These are phyloP conservation scores for Bothriochloa decipiens DNA, from an alignment of 176 grass and related monocot genomes.

Conservation along the genomic window DNA sequence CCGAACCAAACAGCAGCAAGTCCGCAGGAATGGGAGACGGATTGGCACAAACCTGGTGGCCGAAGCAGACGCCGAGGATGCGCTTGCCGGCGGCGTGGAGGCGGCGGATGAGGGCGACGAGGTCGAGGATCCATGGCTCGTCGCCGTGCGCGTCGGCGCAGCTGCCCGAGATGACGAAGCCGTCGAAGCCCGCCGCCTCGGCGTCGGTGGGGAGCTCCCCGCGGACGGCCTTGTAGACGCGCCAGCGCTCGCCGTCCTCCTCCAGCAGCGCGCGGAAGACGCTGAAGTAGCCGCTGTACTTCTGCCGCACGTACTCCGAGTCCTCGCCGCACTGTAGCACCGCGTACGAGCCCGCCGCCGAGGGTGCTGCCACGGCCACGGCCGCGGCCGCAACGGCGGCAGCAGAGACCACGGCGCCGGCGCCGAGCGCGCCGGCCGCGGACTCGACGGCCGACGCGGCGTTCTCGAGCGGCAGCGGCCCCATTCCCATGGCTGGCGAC, in stretches of 20 bases:
- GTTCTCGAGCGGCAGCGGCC: conserved; percentile 17
- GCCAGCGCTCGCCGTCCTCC: conserved; percentile 79
- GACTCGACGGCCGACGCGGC: neutral
- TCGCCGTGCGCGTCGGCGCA: conserved; percentile 85
- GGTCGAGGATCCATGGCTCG: conserved; percentile 68
- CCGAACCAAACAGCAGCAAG: too few species aligned
- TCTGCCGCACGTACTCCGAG: conserved; percentile 77
- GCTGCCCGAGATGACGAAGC: conserved; percentile 82
- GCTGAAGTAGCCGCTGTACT: conserved; percentile 78
- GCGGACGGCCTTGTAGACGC: conserved; percentile 55
- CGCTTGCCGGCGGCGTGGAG: conserved; percentile 62
- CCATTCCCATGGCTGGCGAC: conserved; percentile 55
- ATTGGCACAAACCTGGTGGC: conserved; percentile 96
- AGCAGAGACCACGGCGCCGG: neutral
- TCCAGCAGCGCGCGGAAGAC: conserved; percentile 73
- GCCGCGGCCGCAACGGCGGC: neutral
- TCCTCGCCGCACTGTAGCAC: conserved; percentile 90
- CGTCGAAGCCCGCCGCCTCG: conserved; percentile 56
- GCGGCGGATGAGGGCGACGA: conserved; percentile 58
- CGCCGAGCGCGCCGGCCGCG: neutral
- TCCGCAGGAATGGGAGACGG: too few species aligned
- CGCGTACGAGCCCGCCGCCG: conserved; percentile 41
- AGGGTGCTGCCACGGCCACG: neutral
- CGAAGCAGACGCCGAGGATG: conserved; percentile 94
- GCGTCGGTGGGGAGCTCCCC: conserved; percentile 62